phyloP scores from a whole-genome alignment of 805 yeast genomes.

The Lachancea mirantina region DNA sequence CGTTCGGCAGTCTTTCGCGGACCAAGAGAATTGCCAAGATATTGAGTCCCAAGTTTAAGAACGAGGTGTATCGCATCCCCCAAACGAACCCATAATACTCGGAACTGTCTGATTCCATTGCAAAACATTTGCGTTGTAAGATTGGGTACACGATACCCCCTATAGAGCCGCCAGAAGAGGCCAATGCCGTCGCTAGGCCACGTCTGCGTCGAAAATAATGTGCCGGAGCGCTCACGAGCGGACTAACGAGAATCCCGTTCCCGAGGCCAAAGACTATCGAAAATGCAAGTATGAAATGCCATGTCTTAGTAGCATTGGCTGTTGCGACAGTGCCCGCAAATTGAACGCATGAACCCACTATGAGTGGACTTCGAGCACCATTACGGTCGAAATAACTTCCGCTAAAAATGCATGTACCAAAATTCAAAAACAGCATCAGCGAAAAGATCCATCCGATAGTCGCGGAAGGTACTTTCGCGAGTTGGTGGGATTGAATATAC shows the following conservation, averaged over 20 bases:
- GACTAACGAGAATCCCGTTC: constrained; percentile 36
- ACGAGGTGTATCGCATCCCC: constrained; percentile 49
- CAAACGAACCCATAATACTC: constrained; percentile 41
- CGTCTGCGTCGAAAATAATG: constrained; percentile 40
- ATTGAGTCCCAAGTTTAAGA: constrained; percentile 35
- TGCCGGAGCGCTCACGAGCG: constrained; percentile 38
- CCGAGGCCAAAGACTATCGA: constrained; percentile 43
- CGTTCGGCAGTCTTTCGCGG: constrained; percentile 42
- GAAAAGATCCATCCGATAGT: constrained; percentile 52
- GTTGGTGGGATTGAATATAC: constrained; percentile 47
- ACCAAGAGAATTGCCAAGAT: constrained; percentile 30
- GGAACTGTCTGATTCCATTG: constrained; percentile 24
- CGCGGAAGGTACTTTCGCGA: constrained; percentile 37
- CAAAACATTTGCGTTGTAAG: constrained; percentile 31
- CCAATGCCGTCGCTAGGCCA: constrained; percentile 40
- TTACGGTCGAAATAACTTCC: constrained; percentile 42
- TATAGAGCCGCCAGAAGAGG: constrained; percentile 44
- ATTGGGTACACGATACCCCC: constrained; percentile 47
- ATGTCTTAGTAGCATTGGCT: too few species aligned
- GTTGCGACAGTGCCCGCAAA: constrained; percentile 38
- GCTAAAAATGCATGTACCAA: constrained; percentile 33
- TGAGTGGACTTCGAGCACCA: constrained; percentile 34
- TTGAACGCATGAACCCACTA: constrained; percentile 33
- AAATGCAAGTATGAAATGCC: constrained; percentile 45
- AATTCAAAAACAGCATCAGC: constrained; percentile 24